Percentiles rank a stretch among this genome's conserved stretches.
These are phyloP conservation scores for Pythium monospermum DNA, from an alignment of 352 stramenopile species.

Conservation along the genomic window DNA sequence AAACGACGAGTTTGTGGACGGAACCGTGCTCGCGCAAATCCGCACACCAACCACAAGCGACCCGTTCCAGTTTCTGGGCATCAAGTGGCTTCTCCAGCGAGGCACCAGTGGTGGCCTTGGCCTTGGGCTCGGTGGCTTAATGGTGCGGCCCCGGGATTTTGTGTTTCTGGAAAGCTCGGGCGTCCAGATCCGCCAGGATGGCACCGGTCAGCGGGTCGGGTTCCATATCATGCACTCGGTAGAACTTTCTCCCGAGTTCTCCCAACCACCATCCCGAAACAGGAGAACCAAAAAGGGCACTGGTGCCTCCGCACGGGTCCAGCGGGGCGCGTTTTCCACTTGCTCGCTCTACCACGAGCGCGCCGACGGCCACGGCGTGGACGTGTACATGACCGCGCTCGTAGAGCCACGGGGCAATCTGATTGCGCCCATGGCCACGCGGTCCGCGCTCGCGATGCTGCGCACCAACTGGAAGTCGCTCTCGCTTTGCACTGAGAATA, in stretches of 20 bases:
- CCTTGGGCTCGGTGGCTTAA: slow-evolving; percentile 13
- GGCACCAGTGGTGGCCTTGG: too few species aligned
- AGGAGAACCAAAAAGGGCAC: too few species aligned
- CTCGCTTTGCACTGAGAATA: slow-evolving; percentile 21
- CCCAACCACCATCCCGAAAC: background rate
- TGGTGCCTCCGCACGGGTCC: slow-evolving; percentile 7
- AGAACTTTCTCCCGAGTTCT: slow-evolving; percentile 24
- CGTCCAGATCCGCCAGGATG: slow-evolving; percentile 21
- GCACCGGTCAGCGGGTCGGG: slow-evolving; percentile 30
- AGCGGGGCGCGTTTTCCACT: slow-evolving; percentile 16
- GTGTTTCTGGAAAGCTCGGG: slow-evolving; percentile 51
- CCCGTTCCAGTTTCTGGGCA: slow-evolving; percentile 44
- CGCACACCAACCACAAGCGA: slow-evolving; percentile 25
- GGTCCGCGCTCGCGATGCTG: slow-evolving; percentile 11
- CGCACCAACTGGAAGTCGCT: slow-evolving; percentile 14
- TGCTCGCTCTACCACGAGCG: slow-evolving; percentile 26
- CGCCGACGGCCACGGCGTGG: slow-evolving; percentile 9
- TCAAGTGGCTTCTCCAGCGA: slow-evolving; percentile 59
- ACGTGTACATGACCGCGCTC: slow-evolving; percentile 25
- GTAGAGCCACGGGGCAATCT: slow-evolving; percentile 20
- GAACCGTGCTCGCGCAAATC: slow-evolving; percentile 35
- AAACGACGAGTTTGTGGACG: slow-evolving; percentile 45
- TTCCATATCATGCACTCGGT: slow-evolving; percentile 52
- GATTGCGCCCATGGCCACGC: slow-evolving; percentile 7
- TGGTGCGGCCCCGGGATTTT: slow-evolving; percentile 49